Conservation (phyloP, 2,329 filamentous ascomycete species). For the Aureobasidium sp. region DNA sequence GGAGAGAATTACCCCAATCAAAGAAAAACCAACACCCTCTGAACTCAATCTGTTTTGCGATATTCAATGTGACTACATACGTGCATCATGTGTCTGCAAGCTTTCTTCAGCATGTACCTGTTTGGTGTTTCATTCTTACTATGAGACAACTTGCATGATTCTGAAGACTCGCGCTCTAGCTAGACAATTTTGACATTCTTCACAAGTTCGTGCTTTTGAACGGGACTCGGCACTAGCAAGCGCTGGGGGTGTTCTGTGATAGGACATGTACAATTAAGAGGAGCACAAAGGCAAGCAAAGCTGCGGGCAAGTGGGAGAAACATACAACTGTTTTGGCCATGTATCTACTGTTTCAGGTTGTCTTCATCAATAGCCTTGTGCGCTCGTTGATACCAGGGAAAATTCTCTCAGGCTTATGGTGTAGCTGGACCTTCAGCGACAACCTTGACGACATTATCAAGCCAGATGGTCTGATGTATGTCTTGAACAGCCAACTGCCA, state of each 20-base stretch:
- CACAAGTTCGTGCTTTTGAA: background rate
- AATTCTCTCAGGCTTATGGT: background rate
- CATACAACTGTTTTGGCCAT: background rate
- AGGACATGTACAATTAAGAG: background rate
- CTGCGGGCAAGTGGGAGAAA: background rate
- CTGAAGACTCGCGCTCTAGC: background rate
- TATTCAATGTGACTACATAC: background rate
- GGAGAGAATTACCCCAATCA: background rate
- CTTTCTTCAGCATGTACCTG: too few relatives aligned
- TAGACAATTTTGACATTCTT: background rate
- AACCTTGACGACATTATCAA: slow-evolving; percentile 8
- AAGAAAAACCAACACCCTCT: background rate
- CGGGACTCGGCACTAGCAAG: background rate
- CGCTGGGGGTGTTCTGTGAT: background rate
- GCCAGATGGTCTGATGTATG: slow-evolving; percentile 9
- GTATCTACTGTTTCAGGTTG: too few relatives aligned
- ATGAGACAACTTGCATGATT: background rate
- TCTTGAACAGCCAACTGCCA: slow-evolving; percentile 11
- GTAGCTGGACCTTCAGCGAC: slow-evolving; percentile 1
- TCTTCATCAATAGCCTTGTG: too few relatives aligned
- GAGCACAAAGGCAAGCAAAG: background rate
- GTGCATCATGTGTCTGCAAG: background rate
- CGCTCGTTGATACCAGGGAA: too few relatives aligned
- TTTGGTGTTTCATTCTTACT: too few relatives aligned
- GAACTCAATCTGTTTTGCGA: background rate